Evolutionary conservation across 192 early-diverging fungal genomes (phyloP), one percentile per base, ranked within the genome.

Genomic region (Backusella macrospora): DNA sequence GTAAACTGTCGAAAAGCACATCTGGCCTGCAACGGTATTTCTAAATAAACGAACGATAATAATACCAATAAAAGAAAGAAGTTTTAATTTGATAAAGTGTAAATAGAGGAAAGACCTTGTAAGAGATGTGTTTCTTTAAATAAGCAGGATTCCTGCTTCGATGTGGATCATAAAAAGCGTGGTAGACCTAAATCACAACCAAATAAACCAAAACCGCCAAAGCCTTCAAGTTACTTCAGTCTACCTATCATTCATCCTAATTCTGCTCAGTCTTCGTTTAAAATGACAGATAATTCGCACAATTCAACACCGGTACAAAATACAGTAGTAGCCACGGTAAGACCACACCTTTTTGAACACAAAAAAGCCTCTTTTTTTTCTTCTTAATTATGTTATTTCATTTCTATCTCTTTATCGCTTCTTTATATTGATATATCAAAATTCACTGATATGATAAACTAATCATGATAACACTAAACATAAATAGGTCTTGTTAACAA

Each of bases 1-100:
- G 64, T 89, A 46, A 92, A 94, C 80, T 96, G 94, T 81, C 94
- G 94, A 76, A 88, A 89, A 68, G 91, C 93, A 4, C 94, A 96
- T 70, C 82, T 96, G 46, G 92, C 92, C 10, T 96, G 94, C 81
- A 92, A 96, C 80, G 80, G 86, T 88, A 87, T 89, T 86, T 87
- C 3, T 66, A 4, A 4, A 14, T 39, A 43, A 3, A 37, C 48
- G 10, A 68, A 68, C 7, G 34, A 44, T 29, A 55, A 45, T 34
- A 34, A 34, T 34, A 34, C 2, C 29, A 65, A 73, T 52, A 16
- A 26, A 39, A 38, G 34, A 65, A 38, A 4, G 14, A 16, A 29
- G 16, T 65, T 5, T 47, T 65, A 47, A 37, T 42, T 49, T 80
- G 88, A 87, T 87, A 13, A 81, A 80, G 10, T 79, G 94, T 38